Conservation (phyloP, 75 land plant species). For the Sequoiadendron giganteum region DNA sequence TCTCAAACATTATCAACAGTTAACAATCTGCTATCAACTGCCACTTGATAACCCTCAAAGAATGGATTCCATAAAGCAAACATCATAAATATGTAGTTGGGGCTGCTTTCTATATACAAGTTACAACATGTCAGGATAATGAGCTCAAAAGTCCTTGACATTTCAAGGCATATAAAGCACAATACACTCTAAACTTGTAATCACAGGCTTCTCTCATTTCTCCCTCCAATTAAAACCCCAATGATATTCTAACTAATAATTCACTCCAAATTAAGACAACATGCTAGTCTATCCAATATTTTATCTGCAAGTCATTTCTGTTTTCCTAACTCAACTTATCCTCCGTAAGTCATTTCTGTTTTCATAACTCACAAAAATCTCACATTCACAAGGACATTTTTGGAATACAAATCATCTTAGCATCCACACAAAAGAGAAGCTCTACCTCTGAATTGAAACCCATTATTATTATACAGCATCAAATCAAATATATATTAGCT, state of each 20-base stretch:
- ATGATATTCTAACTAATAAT: not conserved
- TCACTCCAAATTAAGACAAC: not conserved
- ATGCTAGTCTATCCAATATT: not conserved
- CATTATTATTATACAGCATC: not conserved
- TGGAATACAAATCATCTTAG: not conserved
- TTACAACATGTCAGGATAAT: not conserved
- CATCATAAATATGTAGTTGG: not conserved
- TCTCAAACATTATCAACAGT: not conserved
- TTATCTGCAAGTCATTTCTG: not conserved
- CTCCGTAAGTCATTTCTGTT: not conserved
- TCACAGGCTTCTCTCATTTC: not conserved
- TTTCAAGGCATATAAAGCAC: not conserved
- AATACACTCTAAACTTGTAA: not conserved
- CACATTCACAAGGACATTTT: not conserved
- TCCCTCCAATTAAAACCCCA: not conserved
- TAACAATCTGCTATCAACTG: not conserved
- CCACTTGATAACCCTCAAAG: not conserved
- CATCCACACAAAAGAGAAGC: not conserved
- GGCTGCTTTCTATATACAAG: not conserved
- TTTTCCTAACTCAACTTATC: not conserved
- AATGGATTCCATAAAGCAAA: not conserved
- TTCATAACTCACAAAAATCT: not conserved
- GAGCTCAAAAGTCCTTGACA: not conserved
- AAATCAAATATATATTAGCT: not conserved
- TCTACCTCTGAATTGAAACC: not conserved